Conservation (phyloP, 139 green algal genomes). For the Ulvella scutata region DNA sequence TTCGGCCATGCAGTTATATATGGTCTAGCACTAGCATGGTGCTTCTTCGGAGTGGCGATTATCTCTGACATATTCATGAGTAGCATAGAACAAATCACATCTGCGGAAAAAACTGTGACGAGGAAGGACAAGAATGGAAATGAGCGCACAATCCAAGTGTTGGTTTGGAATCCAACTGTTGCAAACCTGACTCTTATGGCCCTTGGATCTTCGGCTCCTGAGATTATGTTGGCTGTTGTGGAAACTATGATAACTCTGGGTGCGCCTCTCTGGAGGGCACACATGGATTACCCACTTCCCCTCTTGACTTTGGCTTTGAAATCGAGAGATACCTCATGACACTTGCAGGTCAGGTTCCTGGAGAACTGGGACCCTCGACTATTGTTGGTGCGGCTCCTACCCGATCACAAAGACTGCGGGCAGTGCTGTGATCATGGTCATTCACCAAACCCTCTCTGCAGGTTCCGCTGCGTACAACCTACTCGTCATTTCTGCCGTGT, state of each 20-base stretch:
- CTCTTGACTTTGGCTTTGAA: too few relatives aligned
- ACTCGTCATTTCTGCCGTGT: conserved; percentile 24
- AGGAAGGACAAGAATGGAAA: conserved; percentile 8
- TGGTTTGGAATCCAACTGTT: conserved; percentile 28
- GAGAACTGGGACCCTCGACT: conserved; percentile 20
- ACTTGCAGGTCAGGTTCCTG: conserved; percentile 1
- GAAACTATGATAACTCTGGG: conserved; percentile 11
- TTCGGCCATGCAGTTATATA: background rate
- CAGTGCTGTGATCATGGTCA: too few relatives aligned
- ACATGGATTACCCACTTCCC: background rate
- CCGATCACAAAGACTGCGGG: too few relatives aligned
- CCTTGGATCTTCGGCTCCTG: conserved; percentile 22
- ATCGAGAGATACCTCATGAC: too few relatives aligned
- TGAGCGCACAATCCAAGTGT: background rate
- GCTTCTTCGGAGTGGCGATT: conserved; percentile 11
- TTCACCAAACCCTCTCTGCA: too few relatives aligned
- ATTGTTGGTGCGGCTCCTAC: conserved; percentile 16
- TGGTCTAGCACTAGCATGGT: conserved; percentile 2
- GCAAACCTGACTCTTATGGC: conserved; percentile 31
- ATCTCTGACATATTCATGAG: conserved; percentile 24
- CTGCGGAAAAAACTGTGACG: conserved; percentile 6
- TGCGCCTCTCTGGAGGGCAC: background rate
- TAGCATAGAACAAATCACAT: conserved; percentile 20
- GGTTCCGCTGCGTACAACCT: conserved; percentile 24
- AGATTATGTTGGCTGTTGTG: conserved; percentile 21